Evolutionary conservation across 2,329 filamentous ascomycete species (phyloP).

Genomic region (Diplodia scrobiculata): DNA sequence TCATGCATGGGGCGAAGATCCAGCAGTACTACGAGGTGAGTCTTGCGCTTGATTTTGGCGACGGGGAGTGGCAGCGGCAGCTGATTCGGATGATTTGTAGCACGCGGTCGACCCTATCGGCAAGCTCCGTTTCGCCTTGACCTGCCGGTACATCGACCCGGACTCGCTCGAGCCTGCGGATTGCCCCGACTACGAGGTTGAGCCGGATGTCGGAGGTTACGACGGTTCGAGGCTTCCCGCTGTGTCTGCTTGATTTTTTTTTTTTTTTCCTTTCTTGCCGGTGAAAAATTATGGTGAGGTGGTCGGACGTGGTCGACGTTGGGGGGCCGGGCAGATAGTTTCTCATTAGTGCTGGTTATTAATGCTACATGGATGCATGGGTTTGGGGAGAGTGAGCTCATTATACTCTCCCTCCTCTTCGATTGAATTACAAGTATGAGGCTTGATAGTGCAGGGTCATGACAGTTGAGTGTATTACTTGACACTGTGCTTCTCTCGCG

Average conservation of each 20-base stretch:
- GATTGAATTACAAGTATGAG: too few species aligned
- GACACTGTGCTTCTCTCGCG: too few species aligned
- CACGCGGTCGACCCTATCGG: constrained; percentile 58
- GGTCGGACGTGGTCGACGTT: too few species aligned
- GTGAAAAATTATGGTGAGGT: too few species aligned
- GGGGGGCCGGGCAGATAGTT: too few species aligned
- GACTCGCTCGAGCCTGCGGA: constrained; percentile 48
- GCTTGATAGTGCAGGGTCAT: too few species aligned
- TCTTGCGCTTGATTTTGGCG: background rate
- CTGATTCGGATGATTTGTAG: constrained; percentile 29
- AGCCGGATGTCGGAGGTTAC: constrained; percentile 42
- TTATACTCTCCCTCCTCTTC: too few species aligned
- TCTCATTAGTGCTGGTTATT: too few species aligned
- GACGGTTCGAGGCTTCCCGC: constrained; percentile 37
- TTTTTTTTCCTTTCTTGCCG: background rate
- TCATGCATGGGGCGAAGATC: constrained; percentile 64
- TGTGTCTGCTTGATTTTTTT: background rate
- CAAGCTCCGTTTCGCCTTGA: constrained; percentile 60
- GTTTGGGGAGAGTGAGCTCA: too few species aligned
- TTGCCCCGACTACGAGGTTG: constrained; percentile 44
- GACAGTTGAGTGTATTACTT: too few species aligned
- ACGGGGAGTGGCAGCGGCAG: too few species aligned
- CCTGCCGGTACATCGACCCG: constrained; percentile 56
- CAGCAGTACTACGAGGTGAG: constrained; percentile 59
- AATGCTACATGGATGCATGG: too few species aligned